phyloP scores from a whole-genome alignment of 2,329 filamentous ascomycete genomes.

The Lachnellula cervina region DNA sequence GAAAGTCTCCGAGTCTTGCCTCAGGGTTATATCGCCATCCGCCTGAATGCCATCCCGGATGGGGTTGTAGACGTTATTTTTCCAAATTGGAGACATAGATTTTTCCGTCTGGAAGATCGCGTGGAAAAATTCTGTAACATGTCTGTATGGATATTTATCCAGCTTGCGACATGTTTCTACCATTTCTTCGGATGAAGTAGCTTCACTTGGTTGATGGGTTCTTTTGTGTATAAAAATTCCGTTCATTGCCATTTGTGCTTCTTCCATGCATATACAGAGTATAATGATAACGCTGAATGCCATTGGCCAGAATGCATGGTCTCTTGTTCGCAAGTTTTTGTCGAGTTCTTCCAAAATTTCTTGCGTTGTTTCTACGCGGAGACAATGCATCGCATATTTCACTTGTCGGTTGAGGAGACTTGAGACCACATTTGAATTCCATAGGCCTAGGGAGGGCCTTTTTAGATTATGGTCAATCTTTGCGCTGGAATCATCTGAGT shows the following conservation, averaged over 20 bases:
- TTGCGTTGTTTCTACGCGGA: constrained; percentile 1
- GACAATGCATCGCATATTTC: constrained; percentile 7
- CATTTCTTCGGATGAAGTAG: background rate
- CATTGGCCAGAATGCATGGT: constrained; percentile 3
- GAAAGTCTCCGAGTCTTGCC: constrained; percentile 1
- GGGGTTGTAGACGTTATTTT: constrained; percentile 5
- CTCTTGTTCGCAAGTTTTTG: constrained; percentile 6
- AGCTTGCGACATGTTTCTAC: constrained; percentile 2
- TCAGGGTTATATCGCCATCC: background rate
- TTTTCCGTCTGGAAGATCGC: constrained; percentile 3
- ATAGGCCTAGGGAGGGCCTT: background rate
- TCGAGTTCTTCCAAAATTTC: constrained; percentile 8
- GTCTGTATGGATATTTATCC: constrained; percentile 5
- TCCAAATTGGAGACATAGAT: background rate
- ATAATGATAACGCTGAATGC: constrained; percentile 8
- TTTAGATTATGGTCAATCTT: background rate
- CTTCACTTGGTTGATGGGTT: background rate
- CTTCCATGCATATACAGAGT: constrained; percentile 11
- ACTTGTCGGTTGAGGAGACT: constrained; percentile 10
- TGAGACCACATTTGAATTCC: background rate
- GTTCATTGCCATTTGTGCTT: constrained; percentile 7
- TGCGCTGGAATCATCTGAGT: background rate
- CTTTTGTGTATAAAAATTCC: constrained; percentile 6
- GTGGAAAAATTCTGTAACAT: constrained; percentile 7
- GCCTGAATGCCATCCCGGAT: constrained; percentile 5